These are phyloP conservation scores for Salicornia ramosissima DNA, from an alignment of 148 eudicot genomes.

Conservation along the genomic window DNA sequence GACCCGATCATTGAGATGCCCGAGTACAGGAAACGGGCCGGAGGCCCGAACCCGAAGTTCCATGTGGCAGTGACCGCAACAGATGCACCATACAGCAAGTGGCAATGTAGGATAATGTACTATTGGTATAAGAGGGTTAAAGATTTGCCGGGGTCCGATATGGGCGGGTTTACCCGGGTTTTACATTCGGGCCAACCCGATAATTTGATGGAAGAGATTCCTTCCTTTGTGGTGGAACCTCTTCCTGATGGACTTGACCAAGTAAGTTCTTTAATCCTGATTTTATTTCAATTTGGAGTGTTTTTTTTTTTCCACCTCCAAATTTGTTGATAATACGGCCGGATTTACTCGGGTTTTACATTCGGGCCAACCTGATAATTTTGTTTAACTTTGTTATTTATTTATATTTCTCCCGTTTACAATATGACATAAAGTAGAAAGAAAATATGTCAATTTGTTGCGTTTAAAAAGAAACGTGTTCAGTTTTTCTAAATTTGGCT, in stretches of 20 bases:
- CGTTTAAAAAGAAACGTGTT: background rate
- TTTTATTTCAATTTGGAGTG: background rate
- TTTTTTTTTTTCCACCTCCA: background rate
- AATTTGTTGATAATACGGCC: background rate
- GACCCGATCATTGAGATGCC: constrained; percentile 29
- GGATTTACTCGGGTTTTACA: too few relatives aligned
- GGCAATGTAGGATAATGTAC: constrained; percentile 55
- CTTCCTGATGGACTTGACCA: constrained; percentile 38
- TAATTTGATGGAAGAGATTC: constrained; percentile 46
- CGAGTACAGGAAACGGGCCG: background rate
- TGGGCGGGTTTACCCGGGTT: constrained; percentile 53
- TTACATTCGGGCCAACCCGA: constrained; percentile 45
- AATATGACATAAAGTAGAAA: too few relatives aligned
- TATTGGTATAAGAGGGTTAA: constrained; percentile 44
- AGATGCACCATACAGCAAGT: constrained; percentile 31
- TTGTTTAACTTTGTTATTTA: too few relatives aligned
- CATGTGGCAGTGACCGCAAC: constrained; percentile 48
- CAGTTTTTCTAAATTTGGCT: too few relatives aligned
- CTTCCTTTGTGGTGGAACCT: constrained; percentile 48
- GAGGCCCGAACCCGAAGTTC: constrained; percentile 18
- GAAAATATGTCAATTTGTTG: background rate
- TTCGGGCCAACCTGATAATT: too few relatives aligned
- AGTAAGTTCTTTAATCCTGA: constrained; percentile 26
- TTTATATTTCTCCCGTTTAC: too few relatives aligned
- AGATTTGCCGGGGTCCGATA: constrained; percentile 33